phyloP scores from a whole-genome alignment of 1,139 yeast species.

The Suhomyces terraborum region DNA sequence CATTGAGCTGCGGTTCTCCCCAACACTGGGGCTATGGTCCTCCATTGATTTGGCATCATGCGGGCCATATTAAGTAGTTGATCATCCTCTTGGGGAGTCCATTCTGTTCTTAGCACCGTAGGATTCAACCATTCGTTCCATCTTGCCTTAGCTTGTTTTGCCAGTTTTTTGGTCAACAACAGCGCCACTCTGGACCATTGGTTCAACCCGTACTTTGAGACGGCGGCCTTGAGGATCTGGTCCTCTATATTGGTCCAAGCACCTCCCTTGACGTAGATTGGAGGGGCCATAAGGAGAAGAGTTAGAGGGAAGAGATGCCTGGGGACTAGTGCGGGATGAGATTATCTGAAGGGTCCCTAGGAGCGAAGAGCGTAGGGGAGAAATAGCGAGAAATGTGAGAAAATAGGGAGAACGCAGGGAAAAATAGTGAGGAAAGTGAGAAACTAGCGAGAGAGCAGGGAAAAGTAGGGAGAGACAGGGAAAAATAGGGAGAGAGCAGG shows the following conservation, averaged over 20 bases:
- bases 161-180: slow-evolving; percentile 78
- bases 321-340: background rate
- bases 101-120: slow-evolving; percentile 57
- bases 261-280: slow-evolving; percentile 81
- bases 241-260: slow-evolving; percentile 93
- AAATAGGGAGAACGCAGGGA: background rate
- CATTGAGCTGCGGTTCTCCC: slow-evolving; percentile 89
- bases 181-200: slow-evolving; percentile 97
- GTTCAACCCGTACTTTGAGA: slow-evolving; percentile 87
- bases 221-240: slow-evolving; percentile 85
- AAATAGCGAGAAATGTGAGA: background rate
- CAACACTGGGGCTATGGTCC: slow-evolving; percentile 76
- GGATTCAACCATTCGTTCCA: slow-evolving; percentile 94
- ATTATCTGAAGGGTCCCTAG: background rate
- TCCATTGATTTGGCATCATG: slow-evolving; percentile 90
- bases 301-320: too few species aligned
- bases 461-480: background rate
- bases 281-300: slow-evolving; percentile 37
- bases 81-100: slow-evolving; percentile 81
- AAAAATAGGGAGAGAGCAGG: background rate
- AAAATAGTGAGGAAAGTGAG: background rate
- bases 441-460: background rate
- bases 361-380: background rate
- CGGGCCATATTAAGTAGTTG: slow-evolving; percentile 66
- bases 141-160: slow-evolving; percentile 88